Percentiles rank a stretch among this genome's conserved stretches.
Conservation (phyloP, 2,329 filamentous ascomycete species). For the Dactylellina drechsleri region DNA sequence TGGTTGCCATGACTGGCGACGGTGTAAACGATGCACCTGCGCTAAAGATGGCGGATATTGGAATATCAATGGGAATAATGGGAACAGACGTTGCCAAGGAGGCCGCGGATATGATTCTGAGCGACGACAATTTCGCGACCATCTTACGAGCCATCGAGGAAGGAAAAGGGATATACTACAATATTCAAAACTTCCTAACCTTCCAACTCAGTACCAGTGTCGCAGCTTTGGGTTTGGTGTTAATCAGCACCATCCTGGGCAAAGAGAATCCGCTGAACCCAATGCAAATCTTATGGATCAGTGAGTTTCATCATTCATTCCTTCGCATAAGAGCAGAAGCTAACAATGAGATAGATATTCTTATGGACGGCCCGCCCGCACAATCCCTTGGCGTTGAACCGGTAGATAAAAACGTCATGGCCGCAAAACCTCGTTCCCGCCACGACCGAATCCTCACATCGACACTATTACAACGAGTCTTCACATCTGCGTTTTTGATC, state of each 20-base stretch:
- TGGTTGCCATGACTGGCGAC: conserved; percentile 98
- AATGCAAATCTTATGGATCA: conserved; percentile 99
- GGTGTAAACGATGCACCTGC: conserved; percentile 98
- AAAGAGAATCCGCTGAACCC: conserved; percentile 96
- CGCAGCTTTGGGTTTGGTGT: conserved; percentile 87
- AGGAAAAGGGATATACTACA: conserved; percentile 99
- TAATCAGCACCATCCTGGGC: conserved; percentile 90
- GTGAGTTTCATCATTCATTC: conserved; percentile 68
- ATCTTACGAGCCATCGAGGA: conserved; percentile 97
- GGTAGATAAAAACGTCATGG: conserved; percentile 94
- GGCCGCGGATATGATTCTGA: conserved; percentile 91
- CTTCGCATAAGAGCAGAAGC: neutral
- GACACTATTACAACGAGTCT: conserved; percentile 81
- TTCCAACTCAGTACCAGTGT: conserved; percentile 98
- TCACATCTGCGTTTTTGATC: conserved; percentile 87
- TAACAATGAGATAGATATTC: conserved; percentile 76
- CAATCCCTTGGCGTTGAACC: conserved; percentile 96
- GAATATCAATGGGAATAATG: conserved; percentile 93
- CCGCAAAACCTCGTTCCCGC: conserved; percentile 83
- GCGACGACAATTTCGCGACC: conserved; percentile 87
- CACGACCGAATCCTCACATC: conserved; percentile 91
- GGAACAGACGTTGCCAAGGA: conserved; percentile 98
- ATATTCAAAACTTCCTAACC: conserved; percentile 98
- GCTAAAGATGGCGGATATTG: conserved; percentile 96
- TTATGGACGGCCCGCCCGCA: conserved; percentile 98